phyloP scores from a whole-genome alignment of 352 stramenopile genomes.

The Globisporangium canariense region DNA sequence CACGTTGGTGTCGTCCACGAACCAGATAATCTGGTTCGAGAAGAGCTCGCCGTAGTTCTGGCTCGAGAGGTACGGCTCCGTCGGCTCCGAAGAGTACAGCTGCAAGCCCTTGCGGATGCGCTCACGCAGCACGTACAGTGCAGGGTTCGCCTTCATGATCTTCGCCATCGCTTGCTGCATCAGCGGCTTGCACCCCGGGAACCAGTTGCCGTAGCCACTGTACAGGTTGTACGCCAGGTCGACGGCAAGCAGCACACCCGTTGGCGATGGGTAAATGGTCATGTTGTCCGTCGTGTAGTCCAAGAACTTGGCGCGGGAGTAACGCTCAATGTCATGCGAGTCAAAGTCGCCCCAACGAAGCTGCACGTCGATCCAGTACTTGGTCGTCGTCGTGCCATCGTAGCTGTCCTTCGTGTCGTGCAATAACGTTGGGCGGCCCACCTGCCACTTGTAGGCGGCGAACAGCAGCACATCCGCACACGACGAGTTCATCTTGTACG shows the following conservation, averaged over 20 bases:
- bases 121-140: constrained; percentile 98
- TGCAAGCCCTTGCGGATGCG: constrained; percentile 99
- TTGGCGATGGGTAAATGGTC: constrained; percentile 99
- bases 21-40: constrained; percentile 99
- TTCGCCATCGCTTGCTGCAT: constrained; percentile 99
- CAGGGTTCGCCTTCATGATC: constrained; percentile 99
- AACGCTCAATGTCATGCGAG: constrained; percentile 99
- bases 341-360: constrained; percentile 99
- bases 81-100: constrained; percentile 99
- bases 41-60: constrained; percentile 99
- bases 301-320: constrained; percentile 98
- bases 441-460: constrained; percentile 98
- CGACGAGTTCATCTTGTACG: constrained; percentile 99
- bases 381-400: constrained; percentile 93
- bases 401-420: constrained; percentile 98
- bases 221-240: constrained; percentile 99
- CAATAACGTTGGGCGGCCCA: constrained; percentile 72
- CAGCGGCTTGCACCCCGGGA: constrained; percentile 98
- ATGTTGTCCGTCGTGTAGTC: constrained; percentile 99
- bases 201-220: constrained; percentile 99
- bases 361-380: constrained; percentile 99
- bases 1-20: constrained; percentile 99
- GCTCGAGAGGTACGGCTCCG: constrained; percentile 98
- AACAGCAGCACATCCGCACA: constrained; percentile 99
- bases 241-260: constrained; percentile 95